Percentiles rank a stretch among this genome's conserved stretches.
phyloP scores from a whole-genome alignment of 2,329 filamentous ascomycete genomes.

The Colletotrichum graminicola region DNA sequence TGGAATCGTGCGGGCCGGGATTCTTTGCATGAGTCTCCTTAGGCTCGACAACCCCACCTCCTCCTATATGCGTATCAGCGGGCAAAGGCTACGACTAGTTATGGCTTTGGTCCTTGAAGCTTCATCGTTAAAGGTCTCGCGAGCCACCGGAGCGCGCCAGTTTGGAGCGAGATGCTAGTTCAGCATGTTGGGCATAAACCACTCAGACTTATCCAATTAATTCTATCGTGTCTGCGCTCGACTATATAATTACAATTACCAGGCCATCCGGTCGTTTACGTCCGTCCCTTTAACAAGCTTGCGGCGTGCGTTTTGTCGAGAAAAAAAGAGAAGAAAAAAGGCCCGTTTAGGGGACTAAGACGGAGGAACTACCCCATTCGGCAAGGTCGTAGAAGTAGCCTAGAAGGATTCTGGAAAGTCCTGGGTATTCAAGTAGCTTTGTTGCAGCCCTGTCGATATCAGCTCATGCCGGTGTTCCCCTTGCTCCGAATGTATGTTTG shows the following conservation, averaged over 20 bases:
- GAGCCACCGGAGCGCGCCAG: not conserved
- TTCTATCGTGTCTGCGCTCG: not conserved
- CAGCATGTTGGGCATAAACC: not conserved
- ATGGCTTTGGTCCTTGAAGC: not conserved
- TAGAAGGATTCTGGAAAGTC: slow-evolving; percentile 33
- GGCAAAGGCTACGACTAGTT: not conserved
- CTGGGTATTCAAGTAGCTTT: not conserved
- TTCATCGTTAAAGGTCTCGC: not conserved
- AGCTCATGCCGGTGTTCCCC: slow-evolving; percentile 28
- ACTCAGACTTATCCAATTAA: not conserved
- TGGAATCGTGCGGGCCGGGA: not conserved
- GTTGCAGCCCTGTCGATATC: slow-evolving; percentile 3
- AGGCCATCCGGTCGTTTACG: slow-evolving; percentile 1
- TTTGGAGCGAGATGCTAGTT: no score
- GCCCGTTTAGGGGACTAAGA: not conserved
- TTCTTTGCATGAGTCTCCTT: not conserved
- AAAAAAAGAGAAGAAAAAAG: not conserved
- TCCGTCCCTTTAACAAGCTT: not conserved
- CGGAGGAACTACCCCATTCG: slow-evolving; percentile 28
- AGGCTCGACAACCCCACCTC: not conserved
- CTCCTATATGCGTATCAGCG: not conserved
- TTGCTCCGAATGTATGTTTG: not conserved
- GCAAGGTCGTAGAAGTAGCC: slow-evolving; percentile 32
- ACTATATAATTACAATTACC: not conserved
- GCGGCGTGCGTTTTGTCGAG: not conserved